Evolutionary conservation across 2,329 filamentous ascomycete species (phyloP), one percentile per base, ranked within the genome.

Genomic region (Rosellinia necatrix): DNA sequence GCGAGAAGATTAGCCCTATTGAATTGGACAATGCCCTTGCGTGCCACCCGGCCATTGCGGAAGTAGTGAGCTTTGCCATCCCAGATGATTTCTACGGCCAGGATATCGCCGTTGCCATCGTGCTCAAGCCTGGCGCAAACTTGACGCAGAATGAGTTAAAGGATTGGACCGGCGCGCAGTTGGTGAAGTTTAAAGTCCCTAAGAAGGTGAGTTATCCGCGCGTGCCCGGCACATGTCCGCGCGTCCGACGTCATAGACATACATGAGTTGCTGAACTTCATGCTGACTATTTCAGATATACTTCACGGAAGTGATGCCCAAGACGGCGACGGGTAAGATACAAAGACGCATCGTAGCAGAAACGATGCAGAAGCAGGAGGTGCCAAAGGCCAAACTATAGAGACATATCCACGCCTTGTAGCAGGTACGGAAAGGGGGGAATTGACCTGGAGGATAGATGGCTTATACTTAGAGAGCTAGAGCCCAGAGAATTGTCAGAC

Each of bases 301-400:
- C 77, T 92, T 94, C 66, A 90, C 90, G 30, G 82, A 91, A 55
- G 76, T 87, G 62, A 96, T 96, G 85, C 91, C 91, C 60, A 96
- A 96, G 81, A 93, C 91, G 3, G 90, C 91, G n/a, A 96, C 91
- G 5, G 91, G 91, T 53, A 96, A 96, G 79, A 89, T 96, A 56
- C 91, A 96, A 75, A 79, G 91, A 59, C 83, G 90, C 60, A 90
- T 92, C 67, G 90, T 96, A n/a, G 90, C 90, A 12, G 90, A 93
- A 73, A 84, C 84, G 25, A 93, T 96, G 89, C 78, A 87, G 72
- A 90, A 90, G 78, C 82, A 87, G 71, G 85, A 86, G 37, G 60
- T 63, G 52, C 72, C 73, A 50, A 82, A 79, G 71, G 75, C 81
- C 12, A 84, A 83, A 74, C 70, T 85, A 63, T 85, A 81, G 53